Evolutionary conservation across 1,284 basidiomycete genomes (phyloP), one percentile per base, ranked within the genome.

Genomic region (Pseudozyma sp.): DNA sequence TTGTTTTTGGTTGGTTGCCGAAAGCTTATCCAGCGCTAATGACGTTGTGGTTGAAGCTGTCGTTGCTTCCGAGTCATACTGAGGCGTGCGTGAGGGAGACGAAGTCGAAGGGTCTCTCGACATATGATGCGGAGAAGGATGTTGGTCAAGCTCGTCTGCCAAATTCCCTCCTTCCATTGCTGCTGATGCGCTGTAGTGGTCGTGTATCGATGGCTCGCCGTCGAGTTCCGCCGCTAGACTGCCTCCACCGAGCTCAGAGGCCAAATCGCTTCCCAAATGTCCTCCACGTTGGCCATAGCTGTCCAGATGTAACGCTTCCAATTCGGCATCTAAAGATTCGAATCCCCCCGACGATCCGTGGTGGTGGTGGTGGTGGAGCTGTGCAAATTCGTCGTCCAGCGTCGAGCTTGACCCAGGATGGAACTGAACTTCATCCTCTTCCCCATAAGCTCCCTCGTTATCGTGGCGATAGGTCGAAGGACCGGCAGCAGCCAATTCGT

Each of bases 401-500:
- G 25, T 31, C 25, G 42, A 45, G 2, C n/a, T 11, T 21, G 40
- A 12, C 10, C 19, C 39, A 3, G 51, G 42, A 14, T 62, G 55
- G 14, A 59, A 52, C 18, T 59, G 47, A 2, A 59, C 13, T 18
- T 59, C 59, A 1, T 44, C 57, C 3, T 55, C 25, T 5, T 49
- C 45, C 8, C 11, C 18, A 51, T 39, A 25, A 19, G 14, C 18
- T 12, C 18, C 14, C 40, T 34, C 34, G 16, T 53, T 3, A 1
- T 42, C 18, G 40, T 43, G n/a, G 34, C 25, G 35, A 51, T 59
- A 34, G 12, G 51, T 31, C 10, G 43, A 45, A 1, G 36, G 36
- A 14, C 39, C 21, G 3, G 48, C 18, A 6, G 51, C 58, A 1
- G 50, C 55, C 13, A 70, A 51, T 49, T 75, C 67, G 51, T 66